Conservation (phyloP, 1,139 yeast genomes). For the Zygoascus sp. region DNA sequence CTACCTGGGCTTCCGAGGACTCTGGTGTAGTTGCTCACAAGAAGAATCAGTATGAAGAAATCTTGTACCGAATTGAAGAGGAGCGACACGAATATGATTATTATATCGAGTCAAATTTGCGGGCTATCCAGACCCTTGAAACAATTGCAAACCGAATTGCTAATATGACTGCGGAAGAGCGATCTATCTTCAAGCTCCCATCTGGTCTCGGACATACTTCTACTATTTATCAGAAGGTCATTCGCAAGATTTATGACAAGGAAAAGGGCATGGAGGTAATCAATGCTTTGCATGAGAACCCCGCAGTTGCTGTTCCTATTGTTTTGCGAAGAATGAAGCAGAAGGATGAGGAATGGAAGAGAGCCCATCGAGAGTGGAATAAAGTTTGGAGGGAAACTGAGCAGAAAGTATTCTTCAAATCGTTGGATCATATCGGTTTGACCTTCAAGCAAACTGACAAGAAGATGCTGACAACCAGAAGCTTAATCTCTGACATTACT, state of each 20-base stretch:
- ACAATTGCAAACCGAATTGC: constrained; percentile 93
- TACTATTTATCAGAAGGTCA: constrained; percentile 89
- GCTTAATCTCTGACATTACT: constrained; percentile 83
- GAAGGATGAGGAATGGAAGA: constrained; percentile 98
- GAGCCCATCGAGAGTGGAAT: constrained; percentile 98
- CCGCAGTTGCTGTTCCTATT: constrained; percentile 91
- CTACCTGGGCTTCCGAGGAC: constrained; percentile 99
- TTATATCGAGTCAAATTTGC: constrained; percentile 88
- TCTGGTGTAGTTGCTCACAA: constrained; percentile 97
- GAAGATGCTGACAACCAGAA: constrained; percentile 83
- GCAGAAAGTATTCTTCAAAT: constrained; percentile 87
- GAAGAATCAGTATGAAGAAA: constrained; percentile 95
- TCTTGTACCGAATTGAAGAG: constrained; percentile 89
- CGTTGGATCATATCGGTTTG: constrained; percentile 90
- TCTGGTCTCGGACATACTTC: constrained; percentile 93
- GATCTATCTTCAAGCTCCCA: constrained; percentile 78
- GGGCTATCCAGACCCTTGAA: constrained; percentile 93
- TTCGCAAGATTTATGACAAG: constrained; percentile 86
- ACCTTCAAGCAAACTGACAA: constrained; percentile 97
- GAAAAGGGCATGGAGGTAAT: constrained; percentile 95
- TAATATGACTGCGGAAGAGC: constrained; percentile 88
- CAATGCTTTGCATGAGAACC: constrained; percentile 91
- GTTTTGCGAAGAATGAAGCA: constrained; percentile 88
- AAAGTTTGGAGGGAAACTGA: constrained; percentile 99
- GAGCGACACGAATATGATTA: constrained; percentile 96